Evolutionary conservation across 129 eudicot species (phyloP).

Genomic region (Helianthus tuberosus): DNA sequence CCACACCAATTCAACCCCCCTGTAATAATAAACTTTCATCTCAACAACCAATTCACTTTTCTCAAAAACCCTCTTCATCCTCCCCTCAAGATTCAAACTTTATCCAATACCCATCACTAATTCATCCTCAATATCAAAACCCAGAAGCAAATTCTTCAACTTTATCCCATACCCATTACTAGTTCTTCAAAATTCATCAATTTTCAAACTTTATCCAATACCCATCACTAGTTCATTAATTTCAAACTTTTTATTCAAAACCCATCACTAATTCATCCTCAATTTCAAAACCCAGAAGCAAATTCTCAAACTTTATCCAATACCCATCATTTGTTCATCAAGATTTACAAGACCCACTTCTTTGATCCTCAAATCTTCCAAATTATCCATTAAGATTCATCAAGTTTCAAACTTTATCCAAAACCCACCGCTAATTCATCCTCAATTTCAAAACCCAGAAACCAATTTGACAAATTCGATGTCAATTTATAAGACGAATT

Average conservation of each 20-base stretch:
- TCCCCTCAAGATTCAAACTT: background rate
- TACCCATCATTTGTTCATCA: slow-evolving; percentile 14
- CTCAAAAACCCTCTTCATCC: background rate
- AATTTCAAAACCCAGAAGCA: slow-evolving; percentile 19
- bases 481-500: slow-evolving; percentile 55
- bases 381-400: slow-evolving; percentile 3
- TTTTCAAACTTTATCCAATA: slow-evolving; percentile 5
- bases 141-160: background rate
- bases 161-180: slow-evolving; percentile 19
- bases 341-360: slow-evolving; percentile 8
- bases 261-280: slow-evolving; percentile 12
- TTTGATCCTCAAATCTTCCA: background rate
- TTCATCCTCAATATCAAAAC: slow-evolving; percentile 8
- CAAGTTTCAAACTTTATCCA: slow-evolving; percentile 12
- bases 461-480: slow-evolving; percentile 3
- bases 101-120: slow-evolving; percentile 16
- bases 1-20: background rate
- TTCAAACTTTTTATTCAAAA: slow-evolving; percentile 6
- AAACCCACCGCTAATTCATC: slow-evolving; percentile 14
- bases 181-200: slow-evolving; percentile 4
- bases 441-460: slow-evolving; percentile 19
- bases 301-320: background rate
- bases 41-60: slow-evolving; percentile 7
- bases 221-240: slow-evolving; percentile 21
- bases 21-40: background rate